Evolutionary conservation across 345 rosid genomes (phyloP), one percentile per base, ranked within the genome.

Genomic region (Fremontodendron californicum): DNA sequence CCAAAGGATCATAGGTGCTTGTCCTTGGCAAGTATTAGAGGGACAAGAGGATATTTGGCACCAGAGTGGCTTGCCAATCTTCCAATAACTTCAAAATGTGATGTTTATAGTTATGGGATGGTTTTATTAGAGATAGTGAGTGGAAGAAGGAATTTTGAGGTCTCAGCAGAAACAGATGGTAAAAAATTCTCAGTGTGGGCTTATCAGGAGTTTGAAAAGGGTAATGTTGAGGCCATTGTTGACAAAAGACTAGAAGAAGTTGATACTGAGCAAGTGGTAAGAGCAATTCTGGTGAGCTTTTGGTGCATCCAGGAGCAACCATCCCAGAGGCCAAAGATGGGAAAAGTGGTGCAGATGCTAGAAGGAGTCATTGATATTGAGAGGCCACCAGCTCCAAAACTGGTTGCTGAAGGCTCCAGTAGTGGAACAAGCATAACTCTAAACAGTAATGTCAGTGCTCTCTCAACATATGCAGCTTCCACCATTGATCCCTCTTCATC

Each of bases 281-380:
- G 91, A 52, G 88, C 85, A 82, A 82, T 89, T 65, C 68, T 75
- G 78, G 79, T 88, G 31, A 81, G 85, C 80, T 89, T 88, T 76
- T 91, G 95, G 91, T 89, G 93, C 82, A 79, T 89, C 49, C 91
- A 89, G 71, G 89, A 86, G 76, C 88, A 91, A 76, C 90, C 88
- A 25, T 76, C 80, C 4, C 86, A 78, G 49, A 85, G 91, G 52
- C 95, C 93, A 21, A 81, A 77, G 39, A 91, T 89, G 94, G 88
- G 91, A 42, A 87, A 74, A 71, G 89, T 91, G 21, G 90, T 89
- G 58, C 88, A 86, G 79, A 88, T 88, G 95, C 68, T 91, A 43
- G 93, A 91, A 73, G 90, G 94, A 71, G 81, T 87, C 35, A 40
- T 73, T 0, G 85, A 76, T 75, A 86, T 88, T 66, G 78, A 57